Conservation (phyloP, 495 filamentous ascomycete genomes). For the Penicilliopsis zonata region DNA sequence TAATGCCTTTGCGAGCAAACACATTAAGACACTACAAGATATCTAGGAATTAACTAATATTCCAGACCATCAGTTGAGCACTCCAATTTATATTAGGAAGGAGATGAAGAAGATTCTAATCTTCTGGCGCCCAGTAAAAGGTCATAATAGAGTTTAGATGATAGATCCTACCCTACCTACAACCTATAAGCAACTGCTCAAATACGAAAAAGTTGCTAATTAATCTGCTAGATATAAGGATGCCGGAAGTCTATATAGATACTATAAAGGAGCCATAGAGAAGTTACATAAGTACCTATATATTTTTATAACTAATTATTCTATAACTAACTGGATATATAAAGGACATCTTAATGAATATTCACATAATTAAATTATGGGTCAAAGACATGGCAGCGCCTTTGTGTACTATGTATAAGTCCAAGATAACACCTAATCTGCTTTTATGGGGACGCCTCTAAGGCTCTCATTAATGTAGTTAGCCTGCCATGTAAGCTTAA, state of each 20-base stretch:
- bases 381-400: slow-evolving; percentile 6
- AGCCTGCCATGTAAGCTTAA: slow-evolving; percentile 6
- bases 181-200: slow-evolving; percentile 3
- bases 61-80: slow-evolving; percentile 10
- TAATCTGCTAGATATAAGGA: slow-evolving; percentile 6
- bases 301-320: slow-evolving; percentile 1
- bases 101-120: slow-evolving; percentile 6
- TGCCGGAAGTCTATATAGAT: slow-evolving; percentile 12
- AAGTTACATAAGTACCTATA: slow-evolving; percentile 7
- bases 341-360: too few species aligned
- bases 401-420: slow-evolving; percentile 13
- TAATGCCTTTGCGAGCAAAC: slow-evolving; percentile 9
- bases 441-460: slow-evolving; percentile 13
- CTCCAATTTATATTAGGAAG: slow-evolving; percentile 13
- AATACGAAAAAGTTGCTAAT: slow-evolving; percentile 6
- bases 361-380: slow-evolving; percentile 13
- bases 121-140: slow-evolving; percentile 3
- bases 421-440: slow-evolving; percentile 11
- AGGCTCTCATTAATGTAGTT: too few species aligned
- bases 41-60: slow-evolving; percentile 10
- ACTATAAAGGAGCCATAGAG: slow-evolving; percentile 10
- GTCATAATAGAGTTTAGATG: slow-evolving; percentile 5
- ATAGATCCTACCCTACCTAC: slow-evolving; percentile 5
- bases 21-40: slow-evolving; percentile 9
- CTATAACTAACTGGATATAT: too few species aligned